A percentile compares a stretch with the other conserved stretches of the same genome.
Conservation (phyloP, 139 green algal genomes). For the Coelastrella sp. region DNA sequence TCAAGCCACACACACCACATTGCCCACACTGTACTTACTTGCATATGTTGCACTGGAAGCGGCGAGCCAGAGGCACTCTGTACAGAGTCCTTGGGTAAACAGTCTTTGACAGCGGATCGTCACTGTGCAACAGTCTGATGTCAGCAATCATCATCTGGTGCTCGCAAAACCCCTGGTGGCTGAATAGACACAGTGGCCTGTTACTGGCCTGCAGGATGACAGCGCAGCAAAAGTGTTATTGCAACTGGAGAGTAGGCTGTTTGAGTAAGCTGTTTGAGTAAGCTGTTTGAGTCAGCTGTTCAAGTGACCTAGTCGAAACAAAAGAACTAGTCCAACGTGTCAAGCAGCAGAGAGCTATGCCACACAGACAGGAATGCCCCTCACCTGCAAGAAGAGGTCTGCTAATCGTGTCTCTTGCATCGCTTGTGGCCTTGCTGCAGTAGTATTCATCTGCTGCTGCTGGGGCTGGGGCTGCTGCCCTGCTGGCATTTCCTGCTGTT, state of each 20-base stretch:
- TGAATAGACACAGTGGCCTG: not conserved
- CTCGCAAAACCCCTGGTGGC: not conserved
- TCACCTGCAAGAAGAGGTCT: not conserved
- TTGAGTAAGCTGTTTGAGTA: no score
- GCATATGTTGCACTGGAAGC: not conserved
- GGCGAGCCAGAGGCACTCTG: not conserved
- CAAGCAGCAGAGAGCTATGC: no score
- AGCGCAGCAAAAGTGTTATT: no score
- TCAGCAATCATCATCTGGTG: conserved; percentile 10
- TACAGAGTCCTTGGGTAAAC: not conserved
- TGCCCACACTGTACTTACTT: not conserved
- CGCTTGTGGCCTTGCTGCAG: not conserved
- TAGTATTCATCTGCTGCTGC: not conserved
- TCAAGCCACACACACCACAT: no score
- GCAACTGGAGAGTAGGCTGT: no score
- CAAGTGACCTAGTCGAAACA: no score
- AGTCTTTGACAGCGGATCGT: not conserved
- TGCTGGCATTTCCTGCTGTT: not conserved
- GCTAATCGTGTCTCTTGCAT: not conserved
- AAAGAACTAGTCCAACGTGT: no score
- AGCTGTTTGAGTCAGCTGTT: no score
- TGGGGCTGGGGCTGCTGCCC: not conserved
- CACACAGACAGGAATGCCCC: no score
- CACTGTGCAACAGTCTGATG: not conserved
- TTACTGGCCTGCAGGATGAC: not conserved